Base-by-base conservation (phyloP, 495 filamentous ascomycete species). In the Lasiosphaeria hispida region DNA sequence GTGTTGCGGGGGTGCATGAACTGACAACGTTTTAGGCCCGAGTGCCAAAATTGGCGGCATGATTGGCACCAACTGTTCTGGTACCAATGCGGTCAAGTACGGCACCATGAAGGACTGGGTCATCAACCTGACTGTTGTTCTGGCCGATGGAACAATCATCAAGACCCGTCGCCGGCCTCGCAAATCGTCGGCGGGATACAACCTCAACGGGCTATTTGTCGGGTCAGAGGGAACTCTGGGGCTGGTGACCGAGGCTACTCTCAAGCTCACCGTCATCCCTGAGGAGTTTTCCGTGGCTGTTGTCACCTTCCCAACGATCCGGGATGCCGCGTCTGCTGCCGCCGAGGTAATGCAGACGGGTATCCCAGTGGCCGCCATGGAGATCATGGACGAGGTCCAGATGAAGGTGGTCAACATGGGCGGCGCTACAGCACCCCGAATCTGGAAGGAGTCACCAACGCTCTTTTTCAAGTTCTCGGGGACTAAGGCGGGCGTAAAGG, bases 81-180 rank as follows among this genome's bases (percentile, higher is more conserved):
- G 89, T 2, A 92, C 89, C 7, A 92, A 92, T 64, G 89, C 89
- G 4, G 87, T 89, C 18, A 79, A 85, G 57, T 92, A 92, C 65
- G 89, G 89, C 0, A 91, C 89, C 7, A 92, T 92, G 89, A 88
- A 87, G 66, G 89, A 92, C 61, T 92, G 89, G 89, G 87, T 92
- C 23, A 81, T 92, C 58, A 89, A 88, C 61, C 71, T 92, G 41
- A 92, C 89, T 0, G 86, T 91, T 0, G 89, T 92, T 1, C 77
- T 92, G 10, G 87, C 88, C 9, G 89, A 92, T 68, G 89, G 89
- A 3, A 88, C 85, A 0, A 70, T 92, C 41, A 86, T 92, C 69
- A 91, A 91, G 74, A 92, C 89, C 1, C 76, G 83, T 42, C 83
- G 84, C 19, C 75, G 89, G 17, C 89, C 89, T 10, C 79, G 86